phyloP scores from a whole-genome alignment of 2,329 filamentous ascomycete genomes.

The Chrysoporthe deuterocubensis region DNA sequence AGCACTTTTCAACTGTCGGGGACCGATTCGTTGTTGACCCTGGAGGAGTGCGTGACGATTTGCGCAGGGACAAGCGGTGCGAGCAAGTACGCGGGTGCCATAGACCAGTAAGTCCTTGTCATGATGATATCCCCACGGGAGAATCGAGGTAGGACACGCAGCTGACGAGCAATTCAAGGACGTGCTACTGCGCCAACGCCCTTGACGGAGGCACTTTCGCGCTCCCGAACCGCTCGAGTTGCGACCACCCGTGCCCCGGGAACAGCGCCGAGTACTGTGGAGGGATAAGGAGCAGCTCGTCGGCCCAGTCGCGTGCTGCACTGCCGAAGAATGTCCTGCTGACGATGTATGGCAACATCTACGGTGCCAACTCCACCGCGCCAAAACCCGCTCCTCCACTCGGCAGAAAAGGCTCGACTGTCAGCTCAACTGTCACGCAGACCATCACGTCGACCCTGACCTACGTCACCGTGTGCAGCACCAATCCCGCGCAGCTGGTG shows the following conservation, averaged over 20 bases:
- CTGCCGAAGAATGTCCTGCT: conserved; percentile 41
- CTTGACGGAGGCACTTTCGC: conserved; percentile 47
- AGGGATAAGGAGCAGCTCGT: conserved; percentile 34
- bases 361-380: conserved; percentile 32
- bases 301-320: conserved; percentile 32
- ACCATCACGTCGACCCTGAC: conserved; percentile 37
- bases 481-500: conserved; percentile 40
- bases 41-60: conserved; percentile 21
- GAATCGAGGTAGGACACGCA: background rate
- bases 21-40: conserved; percentile 21
- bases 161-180: conserved; percentile 9
- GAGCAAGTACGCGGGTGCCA: conserved; percentile 23
- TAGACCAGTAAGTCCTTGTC: conserved; percentile 5
- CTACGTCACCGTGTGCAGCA: conserved; percentile 41
- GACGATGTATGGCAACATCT: conserved; percentile 48
- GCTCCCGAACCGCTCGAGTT: conserved; percentile 37
- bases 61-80: conserved; percentile 6
- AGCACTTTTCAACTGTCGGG: conserved; percentile 46
- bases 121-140: background rate
- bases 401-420: conserved; percentile 29
- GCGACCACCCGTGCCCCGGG: conserved; percentile 48
- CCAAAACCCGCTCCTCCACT: conserved; percentile 42
- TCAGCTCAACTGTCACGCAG: conserved; percentile 2
- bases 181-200: conserved; percentile 50
- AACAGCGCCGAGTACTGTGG: conserved; percentile 47